Base-by-base conservation (phyloP, 169 alveolate species). In the Cryptosporidium viatorum region DNA sequence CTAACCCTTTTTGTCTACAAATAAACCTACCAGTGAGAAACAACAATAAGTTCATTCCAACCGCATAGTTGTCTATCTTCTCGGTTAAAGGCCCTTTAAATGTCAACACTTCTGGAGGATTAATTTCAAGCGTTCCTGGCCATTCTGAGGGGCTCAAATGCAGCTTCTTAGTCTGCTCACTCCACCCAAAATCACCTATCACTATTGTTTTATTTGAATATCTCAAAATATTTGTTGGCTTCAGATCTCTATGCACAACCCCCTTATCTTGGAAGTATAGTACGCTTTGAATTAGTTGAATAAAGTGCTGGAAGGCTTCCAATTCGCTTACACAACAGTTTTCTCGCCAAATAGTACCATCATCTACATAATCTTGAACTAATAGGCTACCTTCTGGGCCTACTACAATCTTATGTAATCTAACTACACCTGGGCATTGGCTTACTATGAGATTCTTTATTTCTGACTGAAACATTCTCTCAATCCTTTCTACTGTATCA, bases 41-140 rank as follows among this genome's bases (percentile, higher is more conserved):
- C 55, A 94, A 86, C 45, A 94, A 62, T 59, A 94, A 74, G 31
- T 91, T 89, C 96, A 94, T 94, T 23, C 96, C 96, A 37, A 94
- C 62, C 31, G 96, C 96, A 71, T 94, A 94, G 71, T 94, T 94
- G 86, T 94, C 96, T 18, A 94, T 91, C 69, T 91, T 91, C 68
- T 93, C 96, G 16, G 95, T 94, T 91, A 94, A 85, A 16, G 96
- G 96, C 1, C 96, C 96, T 26, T 93, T 86, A 84, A 84, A 91
- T 48, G 92, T 93, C 37, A 94, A 60, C 5, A 94, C 96, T 41
- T 94, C 96, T 10, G 96, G 96, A 8, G 96, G 96, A 65, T 94
- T 94, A 48, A 94, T 94, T 74, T 94, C 96, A 84, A 94, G 85
- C 9, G 96, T 94, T 21, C 96, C 96, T 10, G 96, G 96, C 96